Evolutionary conservation across 345 rosid genomes (phyloP), one percentile per base, ranked within the genome.

Genomic region (Bretschneidera sinensis): DNA sequence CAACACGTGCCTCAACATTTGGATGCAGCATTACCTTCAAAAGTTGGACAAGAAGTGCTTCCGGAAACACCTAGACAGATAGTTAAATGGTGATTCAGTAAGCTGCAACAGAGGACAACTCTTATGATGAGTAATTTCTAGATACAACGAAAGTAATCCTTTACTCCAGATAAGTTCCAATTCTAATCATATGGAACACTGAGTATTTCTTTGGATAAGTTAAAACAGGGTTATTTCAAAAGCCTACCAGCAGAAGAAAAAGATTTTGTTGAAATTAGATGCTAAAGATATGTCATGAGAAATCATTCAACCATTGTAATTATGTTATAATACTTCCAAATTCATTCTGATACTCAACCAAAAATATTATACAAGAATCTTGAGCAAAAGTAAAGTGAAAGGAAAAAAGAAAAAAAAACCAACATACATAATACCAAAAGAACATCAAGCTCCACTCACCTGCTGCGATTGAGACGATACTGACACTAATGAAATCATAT

Each of bases 21-120:
- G 97, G 83, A 81, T 90, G 96, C 72, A 94, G 65, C 95, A 90
- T 90, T 71, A 77, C 91, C 67, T 76, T 85, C 72, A 94, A 67
- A 70, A 94, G 88, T 54, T 88, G 95, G 61, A 75, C 79, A 61
- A 90, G 92, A 68, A 90, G 89, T 51, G 78, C 66, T 47, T 90
- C 99, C 0, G 97, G 99, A 63, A 94, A 90, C 55, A 78, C 85
- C 97, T 94, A 60, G 69, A 14, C 34, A 50, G 57, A 43, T 48
- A 21, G 24, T 50, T 62, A 43, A 14, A 23, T 34, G 16, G 10
- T 33, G 55, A 21, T 55, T 11, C 17, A 60, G 35, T 51, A n/a
- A 72, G 71, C 55, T 22, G 34, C 35, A 62, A 50, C 48, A 17
- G 43, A 43, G 28, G 15, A 39, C 33, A 28, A 28, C 8, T 8